Conservation (phyloP, 257 asterid genomes). For the Nicotiana knightiana region DNA sequence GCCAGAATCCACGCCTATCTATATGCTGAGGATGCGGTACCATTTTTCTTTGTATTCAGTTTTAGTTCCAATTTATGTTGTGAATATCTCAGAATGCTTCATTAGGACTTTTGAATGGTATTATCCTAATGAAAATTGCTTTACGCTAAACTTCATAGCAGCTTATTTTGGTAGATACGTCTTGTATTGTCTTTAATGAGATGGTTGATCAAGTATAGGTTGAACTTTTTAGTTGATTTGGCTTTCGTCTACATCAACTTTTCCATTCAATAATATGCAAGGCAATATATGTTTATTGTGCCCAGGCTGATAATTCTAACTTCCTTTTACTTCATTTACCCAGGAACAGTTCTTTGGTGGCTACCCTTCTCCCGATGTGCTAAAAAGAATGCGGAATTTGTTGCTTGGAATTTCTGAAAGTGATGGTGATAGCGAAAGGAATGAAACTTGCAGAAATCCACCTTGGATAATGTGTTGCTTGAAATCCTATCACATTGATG, state of each 20-base stretch:
- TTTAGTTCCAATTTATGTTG: background rate
- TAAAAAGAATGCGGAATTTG: constrained; percentile 34
- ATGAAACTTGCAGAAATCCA: constrained; percentile 38
- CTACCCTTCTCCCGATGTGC: constrained; percentile 27
- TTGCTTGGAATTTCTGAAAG: constrained; percentile 47
- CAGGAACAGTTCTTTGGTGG: constrained; percentile 49
- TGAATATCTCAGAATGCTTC: background rate
- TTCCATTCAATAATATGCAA: background rate
- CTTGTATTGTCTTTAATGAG: background rate
- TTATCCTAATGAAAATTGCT: background rate
- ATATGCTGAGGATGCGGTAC: constrained; percentile 70
- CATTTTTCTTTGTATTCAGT: background rate
- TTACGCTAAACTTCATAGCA: background rate
- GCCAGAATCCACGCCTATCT: constrained; percentile 67
- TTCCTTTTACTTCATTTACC: background rate
- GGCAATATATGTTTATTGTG: background rate
- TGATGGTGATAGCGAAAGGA: constrained; percentile 1
- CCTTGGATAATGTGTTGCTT: constrained; percentile 70
- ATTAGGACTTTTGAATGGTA: background rate
- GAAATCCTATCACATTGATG: constrained; percentile 42
- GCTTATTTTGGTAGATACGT: background rate
- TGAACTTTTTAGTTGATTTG: background rate
- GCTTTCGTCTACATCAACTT: background rate
- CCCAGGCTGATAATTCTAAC: background rate
- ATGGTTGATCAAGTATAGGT: background rate